These are phyloP conservation scores for Colletotrichum sojae DNA, from an alignment of 2,329 filamentous ascomycete species.

Conservation along the genomic window DNA sequence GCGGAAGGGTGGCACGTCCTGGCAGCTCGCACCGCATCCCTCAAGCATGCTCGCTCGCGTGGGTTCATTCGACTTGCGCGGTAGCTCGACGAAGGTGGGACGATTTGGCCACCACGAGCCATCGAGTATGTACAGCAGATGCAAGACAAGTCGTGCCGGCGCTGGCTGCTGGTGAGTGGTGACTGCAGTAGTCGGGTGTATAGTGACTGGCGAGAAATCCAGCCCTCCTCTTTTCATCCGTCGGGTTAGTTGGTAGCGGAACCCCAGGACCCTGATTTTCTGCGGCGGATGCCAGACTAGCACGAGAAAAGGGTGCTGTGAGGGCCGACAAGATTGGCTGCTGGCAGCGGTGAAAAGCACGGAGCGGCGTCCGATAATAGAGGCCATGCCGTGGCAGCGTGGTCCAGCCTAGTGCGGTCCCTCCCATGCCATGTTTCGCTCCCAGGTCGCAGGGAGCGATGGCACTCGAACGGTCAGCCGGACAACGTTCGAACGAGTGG, in stretches of 20 bases:
- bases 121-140: not conserved
- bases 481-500: not conserved
- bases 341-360: constrained; percentile 1
- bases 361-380: constrained; percentile 25
- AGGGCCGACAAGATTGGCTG: not conserved
- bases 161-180: not conserved
- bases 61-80: not conserved
- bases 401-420: not conserved
- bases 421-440: not conserved
- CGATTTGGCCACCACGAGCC: not conserved
- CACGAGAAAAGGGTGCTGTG: not conserved
- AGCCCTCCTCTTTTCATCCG: not conserved
- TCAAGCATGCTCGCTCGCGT: not conserved
- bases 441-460: constrained; percentile 17
- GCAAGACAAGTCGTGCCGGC: not conserved
- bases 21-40: too few relatives aligned
- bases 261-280: constrained; percentile 32
- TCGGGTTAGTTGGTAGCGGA: not conserved
- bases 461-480: constrained; percentile 20
- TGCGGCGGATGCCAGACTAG: constrained; percentile 9
- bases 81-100: not conserved
- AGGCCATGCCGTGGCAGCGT: not conserved
- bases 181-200: not conserved
- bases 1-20: too few relatives aligned
- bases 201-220: constrained; percentile 1